Percentiles rank a stretch among this genome's conserved stretches.
Evolutionary conservation across 305 asterid genomes (phyloP).

Genomic region (Fraxinus paxiana): DNA sequence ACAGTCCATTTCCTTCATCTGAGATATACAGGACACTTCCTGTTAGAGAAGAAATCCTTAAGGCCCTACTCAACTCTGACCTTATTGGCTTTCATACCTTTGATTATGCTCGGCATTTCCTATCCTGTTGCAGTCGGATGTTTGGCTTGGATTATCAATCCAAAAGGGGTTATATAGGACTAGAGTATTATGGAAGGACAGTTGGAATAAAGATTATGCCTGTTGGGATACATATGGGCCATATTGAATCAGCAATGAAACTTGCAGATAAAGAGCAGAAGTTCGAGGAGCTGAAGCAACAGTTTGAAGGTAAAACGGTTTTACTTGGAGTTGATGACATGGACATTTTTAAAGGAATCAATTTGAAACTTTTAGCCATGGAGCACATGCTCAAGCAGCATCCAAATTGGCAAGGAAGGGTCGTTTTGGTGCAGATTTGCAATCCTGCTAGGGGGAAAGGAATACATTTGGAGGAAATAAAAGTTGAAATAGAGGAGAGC

Average conservation of each 20-base stretch:
- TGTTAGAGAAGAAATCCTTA: constrained; percentile 84
- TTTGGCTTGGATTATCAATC: constrained; percentile 86
- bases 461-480: constrained; percentile 62
- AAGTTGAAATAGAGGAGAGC: constrained; percentile 69
- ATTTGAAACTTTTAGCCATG: constrained; percentile 82
- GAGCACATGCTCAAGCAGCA: constrained; percentile 84
- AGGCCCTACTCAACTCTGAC: constrained; percentile 75
- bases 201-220: constrained; percentile 93
- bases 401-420: constrained; percentile 76
- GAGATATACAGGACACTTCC: constrained; percentile 91
- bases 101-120: constrained; percentile 87
- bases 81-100: constrained; percentile 92
- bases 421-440: constrained; percentile 79
- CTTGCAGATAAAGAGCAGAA: constrained; percentile 61
- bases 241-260: constrained; percentile 68
- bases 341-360: constrained; percentile 90
- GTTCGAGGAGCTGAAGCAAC: constrained; percentile 57
- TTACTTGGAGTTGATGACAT: constrained; percentile 85
- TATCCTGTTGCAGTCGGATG: constrained; percentile 93
- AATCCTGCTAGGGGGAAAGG: constrained; percentile 89
- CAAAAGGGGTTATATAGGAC: constrained; percentile 82
- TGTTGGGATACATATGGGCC: constrained; percentile 88
- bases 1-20: constrained; percentile 88
- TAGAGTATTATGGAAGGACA: constrained; percentile 86
- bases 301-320: constrained; percentile 71